Evolutionary conservation across 2,329 filamentous ascomycete species (phyloP), one percentile per base, ranked within the genome.

Genomic region (Arthroderma uncinatum): DNA sequence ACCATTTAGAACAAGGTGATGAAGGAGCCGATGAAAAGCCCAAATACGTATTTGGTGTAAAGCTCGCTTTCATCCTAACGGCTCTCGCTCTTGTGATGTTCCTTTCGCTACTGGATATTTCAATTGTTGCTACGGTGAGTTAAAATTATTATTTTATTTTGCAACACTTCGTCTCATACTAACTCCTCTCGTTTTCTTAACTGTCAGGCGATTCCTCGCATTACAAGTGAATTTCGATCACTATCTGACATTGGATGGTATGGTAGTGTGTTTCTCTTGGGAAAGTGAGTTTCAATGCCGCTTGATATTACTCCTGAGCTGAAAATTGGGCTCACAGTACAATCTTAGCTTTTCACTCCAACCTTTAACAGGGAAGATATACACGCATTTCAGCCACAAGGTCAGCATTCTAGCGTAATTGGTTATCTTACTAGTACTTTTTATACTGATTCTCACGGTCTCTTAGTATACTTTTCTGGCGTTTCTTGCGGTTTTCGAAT

Each of bases 401-500:
- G 40, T 44, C 33, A 34, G 33, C 6, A 12, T 6, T 12, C 12
- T 34, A 5, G 33, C 6, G 33, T 6, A 34, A 34, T n/a, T n/a
- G n/a, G n/a, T n/a, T 34, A 34, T 34, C 12, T 34, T 6, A 34
- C 33, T 12, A 6, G 12, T 34, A 34, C 33, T 12, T 6, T 34
- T 34, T 34, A 34, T 34, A 5, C 33, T 34, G 33, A 34, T 12
- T 34, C 6, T 34, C 33, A n/a, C n/a, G n/a, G 33, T 34, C 12
- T 12, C 33, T 34, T 34, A 72, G 61, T 68, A 64, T 64, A 64
- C 64, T 2, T 69, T 68, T 54, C 57, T 71, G 4, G 58, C 57
- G 8, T 65, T 65, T 54, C 62, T 72, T 12, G 21, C 64, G 7
- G 59, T 72, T 50, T 73, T 71, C 55, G 64, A 68, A 42, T 16